Conservation (phyloP, 1,284 basidiomycete species). For the Flammula alnicola region DNA sequence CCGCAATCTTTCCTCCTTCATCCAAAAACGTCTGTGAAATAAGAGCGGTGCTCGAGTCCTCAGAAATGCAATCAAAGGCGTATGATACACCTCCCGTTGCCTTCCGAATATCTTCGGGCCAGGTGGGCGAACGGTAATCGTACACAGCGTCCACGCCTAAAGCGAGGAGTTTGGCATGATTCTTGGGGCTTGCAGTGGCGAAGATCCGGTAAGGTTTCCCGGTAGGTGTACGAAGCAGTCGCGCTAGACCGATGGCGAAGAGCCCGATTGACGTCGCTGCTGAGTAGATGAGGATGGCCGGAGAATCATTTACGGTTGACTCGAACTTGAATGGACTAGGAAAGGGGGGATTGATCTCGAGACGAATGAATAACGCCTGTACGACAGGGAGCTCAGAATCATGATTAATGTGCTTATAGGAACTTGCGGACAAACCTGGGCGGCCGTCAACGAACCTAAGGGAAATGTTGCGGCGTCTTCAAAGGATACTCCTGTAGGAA, state of each 20-base stretch:
- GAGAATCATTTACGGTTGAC: slow-evolving; percentile 19
- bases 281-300: slow-evolving; percentile 34
- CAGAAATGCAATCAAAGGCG: slow-evolving; percentile 39
- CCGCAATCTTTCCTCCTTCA: slow-evolving; percentile 34
- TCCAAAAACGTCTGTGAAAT: slow-evolving; percentile 33
- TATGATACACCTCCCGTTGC: slow-evolving; percentile 33
- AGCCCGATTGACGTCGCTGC: slow-evolving; percentile 34
- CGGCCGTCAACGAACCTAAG: slow-evolving; percentile 36
- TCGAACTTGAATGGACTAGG: slow-evolving; percentile 24
- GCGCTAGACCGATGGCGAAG: slow-evolving; percentile 32
- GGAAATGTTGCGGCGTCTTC: slow-evolving; percentile 38
- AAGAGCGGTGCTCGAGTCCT: slow-evolving; percentile 33
- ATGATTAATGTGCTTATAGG: no score
- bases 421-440: slow-evolving; percentile 35
- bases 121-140: slow-evolving; percentile 35
- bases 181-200: slow-evolving; percentile 34
- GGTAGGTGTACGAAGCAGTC: slow-evolving; percentile 25
- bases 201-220: slow-evolving; percentile 33
- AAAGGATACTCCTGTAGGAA: slow-evolving; percentile 31
- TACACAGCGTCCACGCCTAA: slow-evolving; percentile 34
- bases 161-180: slow-evolving; percentile 29
- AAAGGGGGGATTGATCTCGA: slow-evolving; percentile 33
- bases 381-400: no score
- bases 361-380: slow-evolving; percentile 37
- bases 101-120: slow-evolving; percentile 32